A percentile compares a stretch with the other conserved stretches of the same genome.
Conservation (phyloP, 208 protist species). For the Crithidia mellificae region DNA sequence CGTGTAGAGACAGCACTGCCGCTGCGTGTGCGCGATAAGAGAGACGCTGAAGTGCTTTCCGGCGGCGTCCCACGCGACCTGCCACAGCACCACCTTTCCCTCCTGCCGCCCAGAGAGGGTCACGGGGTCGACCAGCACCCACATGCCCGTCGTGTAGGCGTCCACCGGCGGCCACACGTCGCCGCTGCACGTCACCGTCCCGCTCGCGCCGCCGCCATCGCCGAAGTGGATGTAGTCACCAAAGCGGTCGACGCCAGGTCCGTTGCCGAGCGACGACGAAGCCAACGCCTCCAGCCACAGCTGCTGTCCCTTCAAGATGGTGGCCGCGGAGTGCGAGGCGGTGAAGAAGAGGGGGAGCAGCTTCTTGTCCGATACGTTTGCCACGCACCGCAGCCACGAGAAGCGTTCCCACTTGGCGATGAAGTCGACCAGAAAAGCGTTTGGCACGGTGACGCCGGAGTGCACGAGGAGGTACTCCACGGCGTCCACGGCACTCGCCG, state of each 20-base stretch:
- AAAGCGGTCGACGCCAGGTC: not conserved
- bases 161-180: constrained; percentile 62
- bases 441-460: constrained; percentile 37
- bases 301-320: constrained; percentile 26
- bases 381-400: constrained; percentile 34
- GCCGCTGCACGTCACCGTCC: constrained; percentile 30
- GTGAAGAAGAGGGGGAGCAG: constrained; percentile 40
- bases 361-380: constrained; percentile 33
- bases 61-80: constrained; percentile 37
- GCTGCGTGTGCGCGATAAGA: constrained; percentile 29
- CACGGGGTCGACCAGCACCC: constrained; percentile 45
- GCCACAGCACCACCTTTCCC: constrained; percentile 39
- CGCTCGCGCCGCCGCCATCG: constrained; percentile 43
- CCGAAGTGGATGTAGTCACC: constrained; percentile 45
- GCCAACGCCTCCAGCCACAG: constrained; percentile 39
- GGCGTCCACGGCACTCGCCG: constrained; percentile 26
- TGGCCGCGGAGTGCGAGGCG: constrained; percentile 1
- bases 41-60: constrained; percentile 32
- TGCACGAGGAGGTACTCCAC: constrained; percentile 37
- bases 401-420: constrained; percentile 32
- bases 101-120: constrained; percentile 19
- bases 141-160: constrained; percentile 47
- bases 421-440: constrained; percentile 35
- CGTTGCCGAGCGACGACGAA: not conserved
- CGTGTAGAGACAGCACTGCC: constrained; percentile 35